These are phyloP conservation scores for Pinus albicaulis DNA, from an alignment of 75 land plant species.

Conservation along the genomic window DNA sequence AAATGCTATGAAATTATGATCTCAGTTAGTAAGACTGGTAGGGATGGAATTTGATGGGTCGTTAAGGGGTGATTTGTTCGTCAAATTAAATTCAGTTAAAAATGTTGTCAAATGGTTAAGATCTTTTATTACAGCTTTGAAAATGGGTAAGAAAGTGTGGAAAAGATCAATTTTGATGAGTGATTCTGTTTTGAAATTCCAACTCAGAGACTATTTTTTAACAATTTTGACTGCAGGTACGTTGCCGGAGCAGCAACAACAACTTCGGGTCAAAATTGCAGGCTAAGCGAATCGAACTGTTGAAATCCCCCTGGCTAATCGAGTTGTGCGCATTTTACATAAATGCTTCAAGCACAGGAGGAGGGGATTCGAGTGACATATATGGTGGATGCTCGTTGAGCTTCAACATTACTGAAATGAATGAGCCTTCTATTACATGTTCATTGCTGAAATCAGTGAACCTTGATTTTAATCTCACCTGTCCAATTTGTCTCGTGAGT, in stretches of 20 bases:
- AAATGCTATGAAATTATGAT: no score
- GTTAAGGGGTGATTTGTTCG: no score
- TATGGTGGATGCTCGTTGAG: not conserved
- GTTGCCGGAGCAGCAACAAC: not conserved
- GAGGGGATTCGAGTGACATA: no score
- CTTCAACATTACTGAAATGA: not conserved
- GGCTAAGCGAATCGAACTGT: not conserved
- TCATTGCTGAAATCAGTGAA: not conserved
- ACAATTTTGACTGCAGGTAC: not conserved
- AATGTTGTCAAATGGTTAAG: no score
- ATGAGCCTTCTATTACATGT: not conserved
- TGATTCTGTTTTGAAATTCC: no score
- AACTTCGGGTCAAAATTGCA: not conserved
- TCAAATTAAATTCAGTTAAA: no score
- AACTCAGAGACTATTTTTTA: no score
- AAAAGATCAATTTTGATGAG: no score
- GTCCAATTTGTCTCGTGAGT: constrained; percentile 6
- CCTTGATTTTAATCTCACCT: not conserved
- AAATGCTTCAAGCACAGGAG: not conserved
- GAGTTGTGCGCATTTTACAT: not conserved
- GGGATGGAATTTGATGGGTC: no score
- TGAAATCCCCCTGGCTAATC: constrained; percentile 7
- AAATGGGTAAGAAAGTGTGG: no score
- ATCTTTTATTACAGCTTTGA: no score
- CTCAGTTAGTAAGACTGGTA: no score